Base-by-base conservation (phyloP, 2,329 filamentous ascomycete species). In the Pseudogymnoascus sp. region DNA sequence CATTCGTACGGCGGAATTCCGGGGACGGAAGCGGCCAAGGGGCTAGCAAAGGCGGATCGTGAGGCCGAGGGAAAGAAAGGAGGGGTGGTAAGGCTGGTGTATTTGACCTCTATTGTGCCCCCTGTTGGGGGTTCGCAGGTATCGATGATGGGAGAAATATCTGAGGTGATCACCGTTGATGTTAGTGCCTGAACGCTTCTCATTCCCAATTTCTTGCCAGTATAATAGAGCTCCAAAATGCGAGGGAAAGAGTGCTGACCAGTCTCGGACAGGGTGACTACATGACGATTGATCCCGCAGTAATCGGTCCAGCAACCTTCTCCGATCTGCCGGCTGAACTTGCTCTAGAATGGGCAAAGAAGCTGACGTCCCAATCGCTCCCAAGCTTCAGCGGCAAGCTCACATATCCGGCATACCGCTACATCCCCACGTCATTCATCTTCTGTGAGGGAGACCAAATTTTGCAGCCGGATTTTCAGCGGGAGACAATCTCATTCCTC, bases 1-100 rank as follows among this genome's bases (percentile, higher is more conserved):
- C 76, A 78, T 58, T 75, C 72, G 16, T 78, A 76, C 66, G 71
- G 74, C 1, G 74, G 74, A 8, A 66, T 74, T 0, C 64, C 74
- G 0, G 70, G 68, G 2, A 68, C 70, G 4, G 71, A 75, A 62
- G 72, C 71, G 4, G 64, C 72, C 0, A 69, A 70, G 11, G 75
- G 73, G 0, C 63, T 75, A 6, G 65, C 69, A 5, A 72, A 74
- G 57, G 63, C 65, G 34, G 70, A 74, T 47, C 66, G 75, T 22
- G 64, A 69, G 50, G 63, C 65, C 16, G 61, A 67, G 12, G 74
- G 74, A 0, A 70, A 73, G 62, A 71, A 69, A 59, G 77, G 76
- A 1, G 75, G 74, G 0, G 60, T 67, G 1, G 59, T 60, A 34
- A 64, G 65, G 34, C n/a, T 69, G 28, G 64, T 68, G 3, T 69